These are phyloP conservation scores for Monilinia polystroma DNA, from an alignment of 2,329 filamentous ascomycete species.

Conservation along the genomic window DNA sequence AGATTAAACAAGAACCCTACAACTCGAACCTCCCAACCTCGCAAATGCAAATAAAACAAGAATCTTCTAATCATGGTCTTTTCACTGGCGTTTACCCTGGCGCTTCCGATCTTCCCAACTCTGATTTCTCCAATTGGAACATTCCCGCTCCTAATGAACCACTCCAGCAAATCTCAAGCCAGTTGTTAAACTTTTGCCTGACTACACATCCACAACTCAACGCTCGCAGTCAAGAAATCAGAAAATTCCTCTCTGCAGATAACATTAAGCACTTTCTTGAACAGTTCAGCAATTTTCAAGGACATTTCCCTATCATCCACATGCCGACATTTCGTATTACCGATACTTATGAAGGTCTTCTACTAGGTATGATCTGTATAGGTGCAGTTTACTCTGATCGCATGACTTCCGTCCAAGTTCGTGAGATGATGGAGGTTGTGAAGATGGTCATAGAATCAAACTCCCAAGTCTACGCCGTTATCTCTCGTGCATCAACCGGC, in stretches of 20 bases:
- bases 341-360: constrained; percentile 63
- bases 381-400: constrained; percentile 72
- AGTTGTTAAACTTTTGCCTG: constrained; percentile 57
- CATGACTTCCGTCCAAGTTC: constrained; percentile 58
- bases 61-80: constrained; percentile 50
- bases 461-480: constrained; percentile 49
- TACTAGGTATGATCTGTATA: constrained; percentile 69
- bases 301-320: constrained; percentile 72
- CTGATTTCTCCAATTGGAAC: constrained; percentile 43
- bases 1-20: constrained; percentile 57
- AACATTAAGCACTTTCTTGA: constrained; percentile 71
- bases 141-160: constrained; percentile 47
- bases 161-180: constrained; percentile 54
- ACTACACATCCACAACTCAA: constrained; percentile 56
- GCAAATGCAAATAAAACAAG: constrained; percentile 68
- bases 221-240: constrained; percentile 53
- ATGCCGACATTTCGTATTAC: constrained; percentile 68
- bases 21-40: constrained; percentile 63
- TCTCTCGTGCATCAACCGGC: constrained; percentile 44
- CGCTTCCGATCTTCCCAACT: constrained; percentile 34
- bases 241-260: constrained; percentile 60
- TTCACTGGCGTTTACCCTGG: constrained; percentile 41
- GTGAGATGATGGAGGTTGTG: constrained; percentile 65
- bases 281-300: constrained; percentile 70
- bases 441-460: constrained; percentile 59